Base-by-base conservation (phyloP, 352 stramenopile species). In the Globisporangium sylvaticum region DNA sequence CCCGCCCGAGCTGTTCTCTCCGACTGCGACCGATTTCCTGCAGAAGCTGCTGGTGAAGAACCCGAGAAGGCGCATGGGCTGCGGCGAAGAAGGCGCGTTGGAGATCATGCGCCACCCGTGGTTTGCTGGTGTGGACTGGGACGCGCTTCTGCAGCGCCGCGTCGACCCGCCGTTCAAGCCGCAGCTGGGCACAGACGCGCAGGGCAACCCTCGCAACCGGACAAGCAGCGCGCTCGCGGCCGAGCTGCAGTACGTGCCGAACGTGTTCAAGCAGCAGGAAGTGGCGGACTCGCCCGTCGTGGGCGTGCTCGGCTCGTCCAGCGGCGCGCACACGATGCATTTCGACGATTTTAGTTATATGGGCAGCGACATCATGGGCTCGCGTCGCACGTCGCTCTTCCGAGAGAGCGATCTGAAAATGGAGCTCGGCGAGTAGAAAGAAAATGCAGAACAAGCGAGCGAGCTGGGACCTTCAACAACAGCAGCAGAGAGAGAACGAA, bases 291-390 rank as follows among this genome's bases (percentile, higher is more conserved):
- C 84, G 32, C 87, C 87, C 25, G 81, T 89, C 25, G 74, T 90
- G 32, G 75, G 80, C 57, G 74, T 78, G 15, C 69, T 89, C 22
- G 81, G 82, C 31, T 89, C 80, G 24, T 79, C 75, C 20, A 78
- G 69, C n/a, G 75, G 84, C 29, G 75, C 67, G 56, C 74, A 87
- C 69, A 83, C 86, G 39, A 92, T 92, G 85, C 85, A 94, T 69
- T 95, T 95, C 52, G 87, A 95, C 34, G 84, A 94, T 68, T 95
- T 94, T 65, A 92, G 82, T 56, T 95, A 94, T 72, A 93, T 93
- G 86, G 87, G 85, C 62, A 95, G 87, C 67, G 87, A 93, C 58
- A 87, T 95, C 60, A 90, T 92, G 70, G 87, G 87, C 32, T 93
- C 84, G 29, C 80, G 87, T n/a, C 83, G 81, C 46, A 92, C 84